A percentile compares a stretch with the other conserved stretches of the same genome.
phyloP scores from a whole-genome alignment of 2,329 filamentous ascomycete species.

The Botrytis sinoallii region DNA sequence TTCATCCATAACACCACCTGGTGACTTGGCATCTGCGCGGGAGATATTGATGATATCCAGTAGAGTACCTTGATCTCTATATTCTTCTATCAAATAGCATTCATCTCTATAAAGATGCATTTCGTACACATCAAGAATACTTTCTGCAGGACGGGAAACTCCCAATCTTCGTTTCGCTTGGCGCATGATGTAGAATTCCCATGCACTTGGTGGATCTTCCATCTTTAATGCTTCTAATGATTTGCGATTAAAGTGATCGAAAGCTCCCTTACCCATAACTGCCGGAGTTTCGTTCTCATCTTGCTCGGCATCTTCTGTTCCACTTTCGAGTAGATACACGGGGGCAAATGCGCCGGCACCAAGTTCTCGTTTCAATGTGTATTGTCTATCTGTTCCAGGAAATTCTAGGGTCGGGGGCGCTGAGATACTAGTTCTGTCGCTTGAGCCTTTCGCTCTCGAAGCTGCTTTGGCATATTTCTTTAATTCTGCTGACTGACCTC shows the following conservation, averaged over 20 bases:
- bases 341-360: constrained; percentile 93
- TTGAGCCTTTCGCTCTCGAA: constrained; percentile 42
- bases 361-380: constrained; percentile 79
- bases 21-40: constrained; percentile 59
- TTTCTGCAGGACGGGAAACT: constrained; percentile 69
- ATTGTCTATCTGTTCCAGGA: constrained; percentile 60
- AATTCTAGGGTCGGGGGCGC: constrained; percentile 67
- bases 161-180: constrained; percentile 74
- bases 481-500: constrained; percentile 70
- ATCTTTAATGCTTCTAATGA: constrained; percentile 88
- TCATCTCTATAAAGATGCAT: constrained; percentile 91
- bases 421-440: constrained; percentile 57
- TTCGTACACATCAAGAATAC: constrained; percentile 79
- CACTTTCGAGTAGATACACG: constrained; percentile 85
- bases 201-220: constrained; percentile 81
- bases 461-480: constrained; percentile 71
- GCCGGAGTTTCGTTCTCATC: constrained; percentile 46
- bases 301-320: constrained; percentile 48
- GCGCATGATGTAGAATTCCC: constrained; percentile 97
- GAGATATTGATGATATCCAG: constrained; percentile 93
- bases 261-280: constrained; percentile 60
- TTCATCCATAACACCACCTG: constrained; percentile 77
- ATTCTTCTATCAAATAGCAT: constrained; percentile 84
- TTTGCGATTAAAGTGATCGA: constrained; percentile 49
- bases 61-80: constrained; percentile 82